Evolutionary conservation across 2,329 filamentous ascomycete genomes (phyloP).

Genomic region (Fusarium sp.): DNA sequence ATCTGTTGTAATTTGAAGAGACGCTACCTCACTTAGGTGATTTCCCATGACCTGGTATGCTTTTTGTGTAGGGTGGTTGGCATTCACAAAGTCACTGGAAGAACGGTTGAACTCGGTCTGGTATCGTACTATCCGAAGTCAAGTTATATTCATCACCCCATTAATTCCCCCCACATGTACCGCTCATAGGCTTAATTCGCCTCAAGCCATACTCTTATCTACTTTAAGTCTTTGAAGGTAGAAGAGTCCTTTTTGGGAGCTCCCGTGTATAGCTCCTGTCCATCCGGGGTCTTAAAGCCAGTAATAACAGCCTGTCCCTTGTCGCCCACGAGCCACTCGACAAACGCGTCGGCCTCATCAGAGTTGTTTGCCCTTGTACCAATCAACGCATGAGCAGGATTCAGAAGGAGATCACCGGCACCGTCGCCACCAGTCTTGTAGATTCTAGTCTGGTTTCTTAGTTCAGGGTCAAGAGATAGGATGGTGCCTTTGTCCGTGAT

Average conservation of each 20-base stretch:
- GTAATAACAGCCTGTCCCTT: constrained; percentile 28
- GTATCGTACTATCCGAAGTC: neutral
- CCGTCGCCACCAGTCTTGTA: constrained; percentile 50
- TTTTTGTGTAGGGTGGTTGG: neutral
- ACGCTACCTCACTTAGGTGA: neutral
- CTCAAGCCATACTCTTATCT: neutral
- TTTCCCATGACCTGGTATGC: neutral
- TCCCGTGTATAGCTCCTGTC: constrained; percentile 20
- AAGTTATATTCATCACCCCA: neutral
- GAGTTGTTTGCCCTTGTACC: constrained; percentile 19
- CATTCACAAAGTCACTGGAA: neutral
- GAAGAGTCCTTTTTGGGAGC: constrained; percentile 7
- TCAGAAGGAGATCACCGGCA: constrained; percentile 50
- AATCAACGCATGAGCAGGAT: constrained; percentile 47
- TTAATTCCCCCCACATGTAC: neutral
- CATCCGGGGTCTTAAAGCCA: constrained; percentile 27
- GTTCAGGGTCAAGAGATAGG: constrained; percentile 47
- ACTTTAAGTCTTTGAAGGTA: neutral
- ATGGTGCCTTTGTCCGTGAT: constrained; percentile 57
- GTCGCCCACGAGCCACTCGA: constrained; percentile 31
- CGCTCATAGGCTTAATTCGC: too few relatives aligned
- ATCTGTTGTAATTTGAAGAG: neutral
- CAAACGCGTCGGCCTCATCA: constrained; percentile 22
- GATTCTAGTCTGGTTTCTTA: constrained; percentile 48
- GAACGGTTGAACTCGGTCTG: neutral